phyloP scores from a whole-genome alignment of 176 grass and related monocot genomes.

The Carex kokanica region DNA sequence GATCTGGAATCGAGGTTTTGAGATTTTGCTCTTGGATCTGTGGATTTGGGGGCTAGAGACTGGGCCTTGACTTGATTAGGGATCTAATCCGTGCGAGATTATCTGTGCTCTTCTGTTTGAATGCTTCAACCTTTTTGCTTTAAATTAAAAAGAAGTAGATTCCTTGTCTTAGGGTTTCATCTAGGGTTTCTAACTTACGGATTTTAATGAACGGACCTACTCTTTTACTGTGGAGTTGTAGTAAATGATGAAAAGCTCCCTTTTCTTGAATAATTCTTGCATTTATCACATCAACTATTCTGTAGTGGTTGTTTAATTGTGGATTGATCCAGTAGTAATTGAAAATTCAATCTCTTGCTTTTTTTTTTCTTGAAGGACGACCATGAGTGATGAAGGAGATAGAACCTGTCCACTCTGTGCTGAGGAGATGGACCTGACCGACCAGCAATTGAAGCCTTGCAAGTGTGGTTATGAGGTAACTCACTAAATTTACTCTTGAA shows the following conservation, averaged over 20 bases:
- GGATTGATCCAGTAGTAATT: not conserved
- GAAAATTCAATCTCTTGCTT: not conserved
- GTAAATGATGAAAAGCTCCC: not conserved
- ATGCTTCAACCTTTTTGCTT: not conserved
- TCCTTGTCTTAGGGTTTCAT: slow-evolving; percentile 13
- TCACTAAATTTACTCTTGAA: not conserved
- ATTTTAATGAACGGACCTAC: not conserved
- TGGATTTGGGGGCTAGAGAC: not conserved
- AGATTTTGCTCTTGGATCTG: slow-evolving; percentile 32
- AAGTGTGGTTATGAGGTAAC: slow-evolving; percentile 90
- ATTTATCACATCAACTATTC: not conserved
- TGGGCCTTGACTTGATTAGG: slow-evolving; percentile 27
- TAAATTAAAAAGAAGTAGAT: not conserved
- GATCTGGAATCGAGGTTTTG: slow-evolving; percentile 14
- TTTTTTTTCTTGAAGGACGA: slow-evolving; percentile 42
- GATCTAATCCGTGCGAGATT: slow-evolving; percentile 21
- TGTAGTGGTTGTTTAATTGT: not conserved
- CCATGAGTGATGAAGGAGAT: slow-evolving; percentile 93
- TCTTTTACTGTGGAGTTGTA: slow-evolving; percentile 18
- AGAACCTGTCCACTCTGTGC: slow-evolving; percentile 90
- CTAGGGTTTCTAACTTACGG: slow-evolving; percentile 29
- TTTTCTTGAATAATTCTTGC: not conserved
- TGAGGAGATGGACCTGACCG: slow-evolving; percentile 98
- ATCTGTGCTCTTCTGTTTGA: not conserved
- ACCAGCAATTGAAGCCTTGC: slow-evolving; percentile 94